Evolutionary conservation across 306 rosid species (phyloP).

Genomic region (Parietaria judaica): DNA sequence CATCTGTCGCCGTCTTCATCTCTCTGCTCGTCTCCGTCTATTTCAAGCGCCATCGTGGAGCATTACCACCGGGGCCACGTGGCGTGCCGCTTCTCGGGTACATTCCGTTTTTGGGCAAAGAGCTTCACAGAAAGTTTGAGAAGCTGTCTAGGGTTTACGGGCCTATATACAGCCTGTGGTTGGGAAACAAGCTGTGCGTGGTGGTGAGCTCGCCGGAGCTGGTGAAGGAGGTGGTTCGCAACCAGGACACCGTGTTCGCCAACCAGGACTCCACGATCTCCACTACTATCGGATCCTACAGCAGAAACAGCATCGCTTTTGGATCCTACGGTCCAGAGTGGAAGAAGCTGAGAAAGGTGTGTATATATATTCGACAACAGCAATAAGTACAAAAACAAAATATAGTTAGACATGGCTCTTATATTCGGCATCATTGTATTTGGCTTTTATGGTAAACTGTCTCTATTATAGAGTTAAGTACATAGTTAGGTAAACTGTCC

Average conservation of each 20-base stretch:
- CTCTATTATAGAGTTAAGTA: too few species aligned
- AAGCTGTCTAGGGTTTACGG: constrained; percentile 19
- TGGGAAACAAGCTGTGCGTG: constrained; percentile 18
- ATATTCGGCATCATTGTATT: too few species aligned
- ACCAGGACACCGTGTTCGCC: constrained; percentile 25
- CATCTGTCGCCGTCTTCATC: too few species aligned
- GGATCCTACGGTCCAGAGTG: constrained; percentile 16
- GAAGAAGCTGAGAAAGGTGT: constrained; percentile 23
- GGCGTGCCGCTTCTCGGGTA: constrained; percentile 30
- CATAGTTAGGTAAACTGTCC: too few species aligned
- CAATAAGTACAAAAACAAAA: too few species aligned
- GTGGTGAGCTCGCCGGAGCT: constrained; percentile 18
- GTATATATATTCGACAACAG: too few species aligned
- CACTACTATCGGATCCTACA: neutral
- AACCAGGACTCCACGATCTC: constrained; percentile 20
- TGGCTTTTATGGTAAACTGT: too few species aligned
- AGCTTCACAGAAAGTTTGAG: constrained; percentile 21
- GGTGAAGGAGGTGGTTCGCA: constrained; percentile 21
- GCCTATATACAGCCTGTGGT: constrained; percentile 25
- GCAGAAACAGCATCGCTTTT: constrained; percentile 18
- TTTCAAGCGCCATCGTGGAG: neutral
- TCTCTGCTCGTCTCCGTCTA: neutral
- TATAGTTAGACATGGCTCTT: too few species aligned
- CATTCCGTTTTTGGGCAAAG: constrained; percentile 27
- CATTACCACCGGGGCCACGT: constrained; percentile 28